Conservation (phyloP, 345 rosid species). For the Eucalyptus coolabah region DNA sequence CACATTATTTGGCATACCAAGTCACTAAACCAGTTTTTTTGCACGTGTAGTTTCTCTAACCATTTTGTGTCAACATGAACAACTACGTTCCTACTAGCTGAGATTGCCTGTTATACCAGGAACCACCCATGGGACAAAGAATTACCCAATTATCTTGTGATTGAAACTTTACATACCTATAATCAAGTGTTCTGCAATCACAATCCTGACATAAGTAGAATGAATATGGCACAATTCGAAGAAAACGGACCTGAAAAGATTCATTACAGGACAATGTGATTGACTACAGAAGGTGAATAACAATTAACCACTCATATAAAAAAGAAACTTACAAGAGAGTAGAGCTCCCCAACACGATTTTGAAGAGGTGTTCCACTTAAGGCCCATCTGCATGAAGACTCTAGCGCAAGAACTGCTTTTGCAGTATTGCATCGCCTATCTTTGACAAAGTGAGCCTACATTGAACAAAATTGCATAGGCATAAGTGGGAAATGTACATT, state of each 20-base stretch:
- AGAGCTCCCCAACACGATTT: constrained; percentile 97
- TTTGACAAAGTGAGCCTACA: constrained; percentile 83
- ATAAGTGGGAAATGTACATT: neutral
- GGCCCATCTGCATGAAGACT: constrained; percentile 86
- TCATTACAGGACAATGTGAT: neutral
- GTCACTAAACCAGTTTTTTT: neutral
- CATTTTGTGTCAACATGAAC: neutral
- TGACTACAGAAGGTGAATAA: neutral
- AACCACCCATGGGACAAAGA: neutral
- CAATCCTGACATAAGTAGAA: constrained; percentile 95
- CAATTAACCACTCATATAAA: neutral
- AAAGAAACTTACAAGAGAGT: constrained; percentile 64
- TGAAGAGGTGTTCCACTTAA: constrained; percentile 98
- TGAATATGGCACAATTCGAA: constrained; percentile 79
- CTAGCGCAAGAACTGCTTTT: constrained; percentile 77
- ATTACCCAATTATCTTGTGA: neutral
- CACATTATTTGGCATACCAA: neutral
- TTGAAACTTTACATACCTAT: constrained; percentile 32
- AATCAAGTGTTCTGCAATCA: constrained; percentile 83
- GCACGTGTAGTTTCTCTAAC: neutral
- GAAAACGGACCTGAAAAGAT: constrained; percentile 71
- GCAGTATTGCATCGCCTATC: constrained; percentile 91
- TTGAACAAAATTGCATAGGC: neutral
- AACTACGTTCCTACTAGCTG: neutral
- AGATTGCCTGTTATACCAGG: neutral